Percentiles rank a stretch among this genome's conserved stretches.
These are phyloP conservation scores for Brassica cretica DNA, from an alignment of 345 rosid genomes.

Conservation along the genomic window DNA sequence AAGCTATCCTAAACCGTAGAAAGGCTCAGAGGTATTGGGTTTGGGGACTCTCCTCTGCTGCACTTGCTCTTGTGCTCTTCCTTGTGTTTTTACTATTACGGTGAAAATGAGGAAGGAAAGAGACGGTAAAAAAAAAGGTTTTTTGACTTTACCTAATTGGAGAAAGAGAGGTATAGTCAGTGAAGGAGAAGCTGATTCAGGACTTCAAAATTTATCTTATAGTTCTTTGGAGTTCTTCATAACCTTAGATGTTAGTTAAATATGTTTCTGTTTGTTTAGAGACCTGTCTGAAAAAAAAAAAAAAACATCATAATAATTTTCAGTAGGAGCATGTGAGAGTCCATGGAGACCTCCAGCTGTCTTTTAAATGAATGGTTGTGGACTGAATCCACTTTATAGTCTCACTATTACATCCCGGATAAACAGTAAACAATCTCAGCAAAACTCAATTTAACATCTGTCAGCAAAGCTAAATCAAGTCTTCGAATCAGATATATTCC, in stretches of 20 bases:
- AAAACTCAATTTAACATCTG: background rate
- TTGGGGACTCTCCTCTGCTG: slow-evolving; percentile 62
- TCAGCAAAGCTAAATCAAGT: background rate
- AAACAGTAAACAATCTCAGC: background rate
- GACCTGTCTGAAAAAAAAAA: slow-evolving; percentile 17
- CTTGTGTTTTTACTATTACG: slow-evolving; percentile 45
- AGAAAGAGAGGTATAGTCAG: slow-evolving; percentile 15
- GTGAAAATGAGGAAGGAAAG: slow-evolving; percentile 14
- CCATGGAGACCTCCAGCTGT: slow-evolving; percentile 25
- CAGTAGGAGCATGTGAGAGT: slow-evolving; percentile 4
- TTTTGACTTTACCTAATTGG: slow-evolving; percentile 19
- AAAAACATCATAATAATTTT: slow-evolving; percentile 26
- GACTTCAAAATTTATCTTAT: slow-evolving; percentile 18
- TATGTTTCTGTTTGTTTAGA: slow-evolving; percentile 19
- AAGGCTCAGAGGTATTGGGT: slow-evolving; percentile 65
- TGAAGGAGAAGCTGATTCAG: slow-evolving; percentile 22
- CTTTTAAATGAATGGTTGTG: slow-evolving; percentile 20
- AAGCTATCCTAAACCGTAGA: slow-evolving; percentile 65
- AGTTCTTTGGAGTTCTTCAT: slow-evolving; percentile 17
- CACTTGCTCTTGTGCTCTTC: slow-evolving; percentile 45
- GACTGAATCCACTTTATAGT: slow-evolving; percentile 21
- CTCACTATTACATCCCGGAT: slow-evolving; percentile 2
- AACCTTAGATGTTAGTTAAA: slow-evolving; percentile 25
- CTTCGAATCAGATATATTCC: background rate
- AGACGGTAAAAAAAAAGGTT: background rate